Percentiles rank a stretch among this genome's conserved stretches.
phyloP scores from a whole-genome alignment of 768 basidiomycete species.

The Udeniomyces megalosporus region DNA sequence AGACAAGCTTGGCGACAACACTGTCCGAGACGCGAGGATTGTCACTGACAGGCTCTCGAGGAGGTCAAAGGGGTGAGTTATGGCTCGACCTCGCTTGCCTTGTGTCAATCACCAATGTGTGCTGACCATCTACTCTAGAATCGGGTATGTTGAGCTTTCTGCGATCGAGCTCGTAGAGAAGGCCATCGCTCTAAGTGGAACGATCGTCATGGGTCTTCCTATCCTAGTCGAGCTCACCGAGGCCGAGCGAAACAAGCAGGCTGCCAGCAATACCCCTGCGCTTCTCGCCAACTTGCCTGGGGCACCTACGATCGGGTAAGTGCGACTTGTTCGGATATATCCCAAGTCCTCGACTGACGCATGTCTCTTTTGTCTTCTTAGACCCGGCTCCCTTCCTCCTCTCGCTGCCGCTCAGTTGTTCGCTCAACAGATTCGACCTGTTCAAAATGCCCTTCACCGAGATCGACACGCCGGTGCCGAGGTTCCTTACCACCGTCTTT shows the following conservation, averaged over 20 bases:
- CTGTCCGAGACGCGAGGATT: constrained; percentile 88
- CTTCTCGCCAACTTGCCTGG: constrained; percentile 13
- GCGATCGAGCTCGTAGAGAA: constrained; percentile 79
- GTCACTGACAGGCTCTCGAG: constrained; percentile 83
- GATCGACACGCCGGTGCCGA: constrained; percentile 31
- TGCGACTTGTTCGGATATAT: background rate
- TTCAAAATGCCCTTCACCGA: constrained; percentile 38
- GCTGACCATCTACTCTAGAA: constrained; percentile 37
- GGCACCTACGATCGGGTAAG: constrained; percentile 15
- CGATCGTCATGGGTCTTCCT: constrained; percentile 94
- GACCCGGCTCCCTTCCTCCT: constrained; percentile 16
- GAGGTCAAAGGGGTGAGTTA: background rate
- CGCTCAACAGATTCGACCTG: constrained; percentile 39
- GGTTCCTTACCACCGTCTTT: constrained; percentile 47
- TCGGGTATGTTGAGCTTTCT: constrained; percentile 95
- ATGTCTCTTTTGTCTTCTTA: background rate
- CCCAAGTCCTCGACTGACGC: too few relatives aligned
- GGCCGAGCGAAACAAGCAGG: constrained; percentile 55
- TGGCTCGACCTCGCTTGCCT: too few relatives aligned
- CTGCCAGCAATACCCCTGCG: constrained; percentile 15
- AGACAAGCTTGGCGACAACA: constrained; percentile 81
- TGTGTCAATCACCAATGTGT: too few relatives aligned
- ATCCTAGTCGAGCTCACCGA: constrained; percentile 94
- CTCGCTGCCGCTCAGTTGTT: background rate
- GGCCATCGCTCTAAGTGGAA: constrained; percentile 76